These are phyloP conservation scores for Licmophora abbreviata DNA, from an alignment of 108 stramenopile species.

Conservation along the genomic window DNA sequence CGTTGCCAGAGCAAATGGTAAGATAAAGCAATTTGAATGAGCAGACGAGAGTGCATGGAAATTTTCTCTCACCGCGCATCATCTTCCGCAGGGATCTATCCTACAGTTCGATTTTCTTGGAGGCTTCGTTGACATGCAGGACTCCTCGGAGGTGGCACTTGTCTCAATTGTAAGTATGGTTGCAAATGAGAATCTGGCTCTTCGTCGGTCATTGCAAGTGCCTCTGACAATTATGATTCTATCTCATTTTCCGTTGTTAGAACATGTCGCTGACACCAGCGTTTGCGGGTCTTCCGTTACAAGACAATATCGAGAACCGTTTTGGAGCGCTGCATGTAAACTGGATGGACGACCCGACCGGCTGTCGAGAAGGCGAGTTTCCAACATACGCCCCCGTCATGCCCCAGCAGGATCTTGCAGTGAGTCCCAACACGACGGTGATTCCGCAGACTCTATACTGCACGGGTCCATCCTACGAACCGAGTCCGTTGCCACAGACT, in stretches of 20 bases:
- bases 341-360: slow-evolving; percentile 6
- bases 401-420: neutral
- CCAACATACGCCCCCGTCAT: neutral
- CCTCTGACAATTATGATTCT: neutral
- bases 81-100: too few relatives aligned
- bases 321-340: slow-evolving; percentile 1
- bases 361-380: slow-evolving; percentile 1
- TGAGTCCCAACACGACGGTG: neutral
- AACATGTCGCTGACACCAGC: too few relatives aligned
- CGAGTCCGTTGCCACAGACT: neutral
- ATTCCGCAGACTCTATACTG: neutral
- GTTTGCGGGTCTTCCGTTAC: neutral
- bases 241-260: too few relatives aligned
- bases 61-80: too few relatives aligned
- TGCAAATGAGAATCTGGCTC: too few relatives aligned
- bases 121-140: too few relatives aligned
- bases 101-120: too few relatives aligned
- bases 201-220: too few relatives aligned
- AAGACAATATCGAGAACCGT: neutral
- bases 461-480: neutral
- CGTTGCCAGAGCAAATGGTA: slow-evolving; percentile 8
- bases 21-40: too few relatives aligned
- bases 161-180: too few relatives aligned
- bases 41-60: too few relatives aligned
- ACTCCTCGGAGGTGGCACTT: too few relatives aligned